Evolutionary conservation across 805 yeast species (phyloP), one percentile per base, ranked within the genome.

Genomic region (Pichia nanzhaoensis): DNA sequence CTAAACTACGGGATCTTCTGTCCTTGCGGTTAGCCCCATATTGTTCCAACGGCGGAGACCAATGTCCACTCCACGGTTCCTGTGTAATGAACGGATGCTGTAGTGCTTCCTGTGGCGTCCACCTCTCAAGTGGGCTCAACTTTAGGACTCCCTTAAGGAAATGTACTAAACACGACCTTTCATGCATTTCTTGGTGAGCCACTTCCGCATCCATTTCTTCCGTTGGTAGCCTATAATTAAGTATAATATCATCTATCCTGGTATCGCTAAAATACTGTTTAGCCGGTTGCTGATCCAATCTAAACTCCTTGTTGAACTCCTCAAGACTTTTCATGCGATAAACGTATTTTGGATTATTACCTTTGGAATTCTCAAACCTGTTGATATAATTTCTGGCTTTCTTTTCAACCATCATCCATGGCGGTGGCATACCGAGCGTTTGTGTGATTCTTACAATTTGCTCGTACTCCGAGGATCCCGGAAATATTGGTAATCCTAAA

Each of bases 361-460:
- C 12, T 3, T 16, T 34, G 20, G 16, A 4, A 8, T 34, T 34
- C 19, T 38, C 20, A 31, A 24, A n/a, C n/a, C 16, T 17, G 17
- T 24, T 75, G 65, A 84, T 73, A 54, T 84, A 93, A 53, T 81
- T 78, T 38, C 71, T 65, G 1, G 95, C 73, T 61, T 83, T 88
- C 53, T 87, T 83, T 22, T 98, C 99, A 80, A 86, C 88, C 52
- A 91, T 72, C 99, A 93, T 93, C 87, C 96, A 95, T 20, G 82
- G 68, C 10, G 96, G 97, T 20, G 99, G 99, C 51, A 70, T 63
- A 0, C 95, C 96, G 48, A 91, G 63, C 70, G 89, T 84, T 36
- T 83, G 82, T 3, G 83, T 78, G 33, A 93, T 89, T 53, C 96
- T 80, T 50, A 78, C 72, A 37, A 95, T 67, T 64, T 91, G 97